Base-by-base conservation (phyloP, 1,139 yeast genomes). In the Hansenula lynferdii region DNA sequence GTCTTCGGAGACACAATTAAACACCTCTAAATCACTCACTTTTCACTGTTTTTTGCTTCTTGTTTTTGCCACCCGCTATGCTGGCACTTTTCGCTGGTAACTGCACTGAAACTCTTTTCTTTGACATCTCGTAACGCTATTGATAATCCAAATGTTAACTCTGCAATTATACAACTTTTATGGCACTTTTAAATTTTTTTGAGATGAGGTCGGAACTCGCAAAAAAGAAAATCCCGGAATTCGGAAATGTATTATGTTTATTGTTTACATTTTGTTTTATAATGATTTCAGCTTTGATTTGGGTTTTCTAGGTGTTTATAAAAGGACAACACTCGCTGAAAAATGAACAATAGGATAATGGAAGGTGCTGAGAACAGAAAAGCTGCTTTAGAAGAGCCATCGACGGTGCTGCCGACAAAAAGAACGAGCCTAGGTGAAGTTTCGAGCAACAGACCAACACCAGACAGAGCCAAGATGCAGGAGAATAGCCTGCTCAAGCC, bases 71-170 rank as follows among this genome's bases (percentile, higher is more conserved):
- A 8, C 19, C 37, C 10, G 34, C 11, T n/a, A 35, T 15, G 15
- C 42, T 45, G 12, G 37, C 30, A 17, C 21, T 28, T 7, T 29
- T 36, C 2, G 40, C 17, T 10, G 47, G 43, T 6, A 44, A 1
- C 14, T 43, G 39, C 6, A 44, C 35, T n/a, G 44, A 33, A 8
- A 44, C 35, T 42, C 43, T 42, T 28, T 37, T 35, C 42, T 44
- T 44, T 11, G 47, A 44, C 47, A 44, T 44, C 16, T 16, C 22
- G 10, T 4, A 10, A 8, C 23, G 6, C 11, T n/a, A 8, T 5
- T 5, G 8, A 9, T 27, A 10, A 14, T 8, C 20, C 18, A 11
- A 5, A 6, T 17, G 10, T 10, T 4, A 3, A 10, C 11, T 17
- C 10, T 27, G 6, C 14, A 4, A 5, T 14, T 23, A 23, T 23